These are phyloP conservation scores for Lachancea dasiensis DNA, from an alignment of 805 yeast genomes.

Conservation along the genomic window DNA sequence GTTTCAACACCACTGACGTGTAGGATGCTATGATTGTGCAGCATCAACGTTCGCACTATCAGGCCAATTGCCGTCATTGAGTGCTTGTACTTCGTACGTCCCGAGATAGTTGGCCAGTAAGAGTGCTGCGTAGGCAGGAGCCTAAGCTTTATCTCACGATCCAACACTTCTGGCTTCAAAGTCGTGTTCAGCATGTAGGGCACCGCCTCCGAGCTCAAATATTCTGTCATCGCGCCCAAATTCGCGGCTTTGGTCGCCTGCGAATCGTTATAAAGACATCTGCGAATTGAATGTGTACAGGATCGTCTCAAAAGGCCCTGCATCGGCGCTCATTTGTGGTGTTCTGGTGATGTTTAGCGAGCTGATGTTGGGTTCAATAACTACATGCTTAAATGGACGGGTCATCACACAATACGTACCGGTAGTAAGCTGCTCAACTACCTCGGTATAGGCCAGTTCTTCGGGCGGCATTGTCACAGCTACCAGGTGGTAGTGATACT, in stretches of 20 bases:
- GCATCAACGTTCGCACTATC: slow-evolving; percentile 47
- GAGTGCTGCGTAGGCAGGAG: slow-evolving; percentile 52
- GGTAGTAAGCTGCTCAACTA: too few species aligned
- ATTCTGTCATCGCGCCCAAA: slow-evolving; percentile 47
- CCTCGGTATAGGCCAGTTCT: too few species aligned
- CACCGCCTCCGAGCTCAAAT: slow-evolving; percentile 39
- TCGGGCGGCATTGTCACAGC: too few species aligned
- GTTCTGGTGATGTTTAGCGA: too few species aligned
- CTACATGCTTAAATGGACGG: too few species aligned
- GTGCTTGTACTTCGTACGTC: slow-evolving; percentile 49
- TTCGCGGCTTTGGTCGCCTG: slow-evolving; percentile 28
- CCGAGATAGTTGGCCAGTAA: slow-evolving; percentile 50
- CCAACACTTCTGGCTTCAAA: slow-evolving; percentile 40
- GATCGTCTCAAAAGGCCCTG: background rate
- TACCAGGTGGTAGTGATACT: too few species aligned
- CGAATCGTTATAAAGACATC: background rate
- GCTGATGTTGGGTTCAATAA: too few species aligned
- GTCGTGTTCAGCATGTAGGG: slow-evolving; percentile 46
- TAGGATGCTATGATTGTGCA: slow-evolving; percentile 46
- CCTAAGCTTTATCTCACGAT: slow-evolving; percentile 44
- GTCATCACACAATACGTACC: too few species aligned
- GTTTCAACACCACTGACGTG: slow-evolving; percentile 40
- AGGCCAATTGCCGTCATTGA: slow-evolving; percentile 52
- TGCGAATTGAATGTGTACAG: background rate
- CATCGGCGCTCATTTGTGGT: background rate